phyloP scores from a whole-genome alignment of 2,329 filamentous ascomycete species.

The Bipolaris sorokiniana region DNA sequence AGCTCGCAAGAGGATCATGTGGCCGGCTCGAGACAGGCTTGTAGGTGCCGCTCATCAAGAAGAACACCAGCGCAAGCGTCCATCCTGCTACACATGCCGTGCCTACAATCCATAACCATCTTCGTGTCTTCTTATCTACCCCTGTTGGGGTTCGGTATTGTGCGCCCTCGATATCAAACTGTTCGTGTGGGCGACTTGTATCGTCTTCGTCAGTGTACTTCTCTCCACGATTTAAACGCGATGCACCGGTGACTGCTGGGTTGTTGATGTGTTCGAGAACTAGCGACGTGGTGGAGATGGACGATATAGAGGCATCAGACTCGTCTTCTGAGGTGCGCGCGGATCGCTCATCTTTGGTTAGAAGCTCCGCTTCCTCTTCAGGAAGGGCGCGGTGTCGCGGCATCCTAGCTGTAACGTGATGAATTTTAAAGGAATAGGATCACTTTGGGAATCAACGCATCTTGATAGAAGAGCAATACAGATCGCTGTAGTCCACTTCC shows the following conservation, averaged over 20 bases:
- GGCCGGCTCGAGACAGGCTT: slow-evolving; percentile 67
- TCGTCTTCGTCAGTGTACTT: slow-evolving; percentile 50
- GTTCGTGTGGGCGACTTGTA: slow-evolving; percentile 55
- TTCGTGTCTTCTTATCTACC: slow-evolving; percentile 70
- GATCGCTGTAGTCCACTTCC: slow-evolving; percentile 1
- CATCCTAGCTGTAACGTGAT: slow-evolving; percentile 31
- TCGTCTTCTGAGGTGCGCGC: slow-evolving; percentile 45
- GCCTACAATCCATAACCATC: slow-evolving; percentile 66
- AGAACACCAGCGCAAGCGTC: slow-evolving; percentile 70
- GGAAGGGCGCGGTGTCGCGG: slow-evolving; percentile 43
- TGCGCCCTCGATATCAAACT: slow-evolving; percentile 59
- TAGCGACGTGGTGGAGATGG: slow-evolving; percentile 81
- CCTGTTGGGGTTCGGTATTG: slow-evolving; percentile 54
- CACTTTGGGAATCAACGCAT: slow-evolving; percentile 23
- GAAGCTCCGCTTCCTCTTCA: slow-evolving; percentile 55
- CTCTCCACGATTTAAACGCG: slow-evolving; percentile 38
- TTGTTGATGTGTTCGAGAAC: slow-evolving; percentile 79
- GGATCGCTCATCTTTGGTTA: slow-evolving; percentile 45
- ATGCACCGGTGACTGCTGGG: slow-evolving; percentile 46
- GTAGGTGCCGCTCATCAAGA: slow-evolving; percentile 70
- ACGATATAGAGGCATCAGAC: slow-evolving; percentile 66
- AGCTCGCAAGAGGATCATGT: slow-evolving; percentile 72
- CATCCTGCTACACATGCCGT: slow-evolving; percentile 70
- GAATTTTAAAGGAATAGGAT: neutral
- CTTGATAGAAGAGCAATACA: slow-evolving; percentile 4